Base-by-base conservation (phyloP, 2,329 filamentous ascomycete genomes). In the Pyricularia pennisetigena region DNA sequence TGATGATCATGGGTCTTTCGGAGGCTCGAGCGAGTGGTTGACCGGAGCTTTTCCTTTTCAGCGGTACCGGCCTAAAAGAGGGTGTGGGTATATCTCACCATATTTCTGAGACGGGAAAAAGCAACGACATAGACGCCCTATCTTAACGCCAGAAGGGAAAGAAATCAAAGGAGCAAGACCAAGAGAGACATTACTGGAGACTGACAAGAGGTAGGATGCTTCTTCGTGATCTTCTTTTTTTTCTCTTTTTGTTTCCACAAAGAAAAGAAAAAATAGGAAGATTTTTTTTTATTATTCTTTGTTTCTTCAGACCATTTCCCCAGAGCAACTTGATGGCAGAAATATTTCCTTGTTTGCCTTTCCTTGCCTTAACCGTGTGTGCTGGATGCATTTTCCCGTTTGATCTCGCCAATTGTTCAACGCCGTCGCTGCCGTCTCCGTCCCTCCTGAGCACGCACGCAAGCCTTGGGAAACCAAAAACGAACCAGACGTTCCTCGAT, bases 351-450 rank as follows among this genome's bases (percentile, higher is more conserved):
- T 28, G 24, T 28, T 62, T 28, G 24, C 59, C 28, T 28, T 62
- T 20, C 23, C 6, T 61, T 28, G 14, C 26, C 28, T 62, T 29
- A 2, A 62, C 26, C n/a, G 57, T 61, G 59, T 62, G 20, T 62
- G 59, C 28, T 28, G 26, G 20, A 62, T 62, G 59, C 59, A 62
- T 62, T 62, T 20, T 28, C 14, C 59, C 59, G 59, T 62, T 29
- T 62, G 59, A 62, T 62, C 59, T 62, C 28, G 59, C 59, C 59
- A 62, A 62, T 62, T 62, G 59, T 62, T 62, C 24, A 28, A 62
- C 59, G 28, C 26, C 59, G 12, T 62, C 26, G 26, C 59, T 62
- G 59, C 59, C 59, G 59, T 62, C 59, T 24, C 59, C 59, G 59
- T 20, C 59, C 24, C 26, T 62, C 59, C 24, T 62, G 14, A 28